Evolutionary conservation across 352 stramenopile species (phyloP).

Genomic region (Globisporangium lucens): DNA sequence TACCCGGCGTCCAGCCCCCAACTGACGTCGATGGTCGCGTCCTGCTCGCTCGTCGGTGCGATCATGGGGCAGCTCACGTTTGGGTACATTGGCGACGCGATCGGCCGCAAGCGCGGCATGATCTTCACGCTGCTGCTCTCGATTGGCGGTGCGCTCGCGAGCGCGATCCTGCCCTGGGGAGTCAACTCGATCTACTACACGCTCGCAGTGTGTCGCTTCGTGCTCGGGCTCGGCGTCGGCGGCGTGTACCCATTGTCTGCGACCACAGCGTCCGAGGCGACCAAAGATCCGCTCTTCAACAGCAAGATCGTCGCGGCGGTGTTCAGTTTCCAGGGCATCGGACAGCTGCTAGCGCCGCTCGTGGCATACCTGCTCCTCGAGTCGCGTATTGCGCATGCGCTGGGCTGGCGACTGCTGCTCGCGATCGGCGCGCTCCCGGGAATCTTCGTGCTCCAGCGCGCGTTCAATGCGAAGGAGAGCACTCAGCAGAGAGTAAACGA

Average conservation of each 20-base stretch:
- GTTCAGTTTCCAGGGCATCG: constrained; percentile 20
- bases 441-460: constrained; percentile 12
- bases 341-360: constrained; percentile 12
- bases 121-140: constrained; percentile 73
- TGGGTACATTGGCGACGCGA: constrained; percentile 67
- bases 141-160: constrained; percentile 52
- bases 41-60: constrained; percentile 72
- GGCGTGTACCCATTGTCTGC: constrained; percentile 83
- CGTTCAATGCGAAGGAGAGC: constrained; percentile 57
- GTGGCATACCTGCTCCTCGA: constrained; percentile 13
- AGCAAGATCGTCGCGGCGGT: constrained; percentile 47
- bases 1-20: constrained; percentile 50
- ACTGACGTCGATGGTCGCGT: constrained; percentile 60
- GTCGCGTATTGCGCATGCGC: constrained; percentile 3
- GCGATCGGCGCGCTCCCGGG: constrained; percentile 8
- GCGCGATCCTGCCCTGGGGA: constrained; percentile 59
- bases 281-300: constrained; percentile 34
- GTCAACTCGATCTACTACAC: constrained; percentile 54
- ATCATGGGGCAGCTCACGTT: constrained; percentile 80
- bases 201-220: constrained; percentile 62
- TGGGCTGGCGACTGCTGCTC: constrained; percentile 14
- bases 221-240: constrained; percentile 74
- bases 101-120: constrained; percentile 71
- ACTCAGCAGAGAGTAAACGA: constrained; percentile 45
- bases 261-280: constrained; percentile 38